Evolutionary conservation across 176 grass and related monocot genomes (phyloP), one percentile per base, ranked within the genome.

Genomic region (Calamus simplicifolius): DNA sequence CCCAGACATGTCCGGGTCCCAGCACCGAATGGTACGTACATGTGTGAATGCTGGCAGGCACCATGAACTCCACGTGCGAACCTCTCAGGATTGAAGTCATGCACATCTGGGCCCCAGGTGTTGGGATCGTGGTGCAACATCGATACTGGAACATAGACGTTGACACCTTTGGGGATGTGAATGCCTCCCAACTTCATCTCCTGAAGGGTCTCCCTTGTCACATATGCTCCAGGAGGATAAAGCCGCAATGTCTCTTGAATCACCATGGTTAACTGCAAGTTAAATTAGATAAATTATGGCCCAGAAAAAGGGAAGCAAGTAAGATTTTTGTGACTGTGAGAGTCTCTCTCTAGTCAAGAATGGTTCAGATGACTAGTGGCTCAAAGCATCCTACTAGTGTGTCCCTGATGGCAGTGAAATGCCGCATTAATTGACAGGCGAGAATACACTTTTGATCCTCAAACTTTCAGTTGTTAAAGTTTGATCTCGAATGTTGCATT

Each of bases 1-100:
- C 92, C 92, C 14, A 96, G 92, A 72, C 92, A 96, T 53, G 92
- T 96, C 48, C 92, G 83, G n/a, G 83, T 79, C 29, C 92, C 92
- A 17, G 87, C 75, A 1, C 87, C 92, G 69, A 96, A 96, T 23
- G 87, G 92, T 64, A 96, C 61, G 75, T 96, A 96, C 31, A 79
- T 74, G 57, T 88, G 62, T 16, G 82, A 80, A 18, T 77, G 83
- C 14, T 73, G 86, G 48, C 81, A 75, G 30, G 81, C 92, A 55
- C 66, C 66, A 1, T 25, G 64, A 21, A 75, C 25, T 21, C 79
- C 64, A 6, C 64, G 56, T 35, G 83, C 82, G 49, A 96, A 96
- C 50, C 92, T 71, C 70, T 81, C 78, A 4, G 92, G 92, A 25
- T 96, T 88, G 78, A 96, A 96, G 19, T 87, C 74, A 58, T 82